Conservation (phyloP, 345 rosid species). For the Ricinus communis region DNA sequence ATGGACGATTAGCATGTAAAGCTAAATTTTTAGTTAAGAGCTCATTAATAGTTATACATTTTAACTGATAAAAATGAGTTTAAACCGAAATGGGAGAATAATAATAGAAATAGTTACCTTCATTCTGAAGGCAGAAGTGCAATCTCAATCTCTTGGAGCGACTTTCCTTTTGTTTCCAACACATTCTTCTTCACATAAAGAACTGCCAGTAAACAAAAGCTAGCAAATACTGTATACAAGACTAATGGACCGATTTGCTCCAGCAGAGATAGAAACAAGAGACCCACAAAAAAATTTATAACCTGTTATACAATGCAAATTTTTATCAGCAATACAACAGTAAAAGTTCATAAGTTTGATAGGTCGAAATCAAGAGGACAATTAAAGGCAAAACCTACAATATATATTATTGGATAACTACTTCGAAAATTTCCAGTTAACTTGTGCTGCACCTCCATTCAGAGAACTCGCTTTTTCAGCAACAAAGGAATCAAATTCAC, state of each 20-base stretch:
- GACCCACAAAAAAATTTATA: conserved; percentile 85
- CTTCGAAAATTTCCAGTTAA: not conserved
- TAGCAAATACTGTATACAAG: conserved; percentile 62
- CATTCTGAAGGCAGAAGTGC: conserved; percentile 61
- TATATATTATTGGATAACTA: not conserved
- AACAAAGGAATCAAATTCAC: not conserved
- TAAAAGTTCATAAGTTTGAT: not conserved
- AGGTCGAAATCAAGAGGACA: not conserved
- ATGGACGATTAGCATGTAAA: no score
- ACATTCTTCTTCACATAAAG: conserved; percentile 72
- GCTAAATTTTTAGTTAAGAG: no score
- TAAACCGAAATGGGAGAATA: not conserved
- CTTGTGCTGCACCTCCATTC: not conserved
- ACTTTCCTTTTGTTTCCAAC: conserved; percentile 86
- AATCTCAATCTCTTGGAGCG: conserved; percentile 89
- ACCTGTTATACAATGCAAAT: conserved; percentile 47
- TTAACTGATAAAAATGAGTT: not conserved
- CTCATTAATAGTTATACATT: not conserved
- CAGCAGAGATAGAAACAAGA: conserved; percentile 72
- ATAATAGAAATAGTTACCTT: conserved; percentile 18
- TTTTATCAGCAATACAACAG: conserved; percentile 6
- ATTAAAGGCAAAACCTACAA: not conserved
- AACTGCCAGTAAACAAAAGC: conserved; percentile 70
- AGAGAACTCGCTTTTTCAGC: not conserved
- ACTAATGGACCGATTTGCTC: conserved; percentile 73